Evolutionary conservation across 306 rosid species (phyloP), one percentile per base, ranked within the genome.

Genomic region (Arachis hypogaea): DNA sequence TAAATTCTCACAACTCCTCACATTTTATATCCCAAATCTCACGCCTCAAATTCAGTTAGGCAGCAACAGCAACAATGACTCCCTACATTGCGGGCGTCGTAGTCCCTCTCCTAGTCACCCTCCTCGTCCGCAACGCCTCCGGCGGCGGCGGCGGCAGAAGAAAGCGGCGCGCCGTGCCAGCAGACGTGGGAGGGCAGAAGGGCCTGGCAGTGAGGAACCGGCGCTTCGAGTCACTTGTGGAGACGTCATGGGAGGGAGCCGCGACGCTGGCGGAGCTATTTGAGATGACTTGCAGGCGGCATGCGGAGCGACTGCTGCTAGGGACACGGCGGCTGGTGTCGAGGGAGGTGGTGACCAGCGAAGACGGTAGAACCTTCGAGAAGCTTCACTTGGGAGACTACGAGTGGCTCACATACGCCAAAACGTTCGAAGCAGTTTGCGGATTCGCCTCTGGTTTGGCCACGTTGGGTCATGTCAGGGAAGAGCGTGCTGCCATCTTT

Each of bases 341-440:
- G 0, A 84, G 83, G 69, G 97, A 88, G 60, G 9, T 86, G 45
- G 93, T 89, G 57, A 78, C 73, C 29, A 12, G 87, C 46, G 79
- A 47, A 8, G 98, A 91, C 42, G 97, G 97, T 56, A 88, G 83
- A 66, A 81, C 89, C 52, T 89, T 91, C 47, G 97, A 94, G 86
- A 94, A 94, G 77, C 84, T 94, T 81, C 85, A 87, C 43, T 81
- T 88, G 82, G 97, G 98, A 44, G 96, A 89, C 0, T 94, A 89
- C 46, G 80, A 83, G 51, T 94, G 98, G 98, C 78, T 89, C 16
- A 84, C 95, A 0, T 94, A 81, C 77, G 91, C 80, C 44, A 75
- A 82, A 46, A 71, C 86, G 11, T 91, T 89, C 68, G 91, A 94
- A 60, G 81, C 74, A 57, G 97, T 88, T 45, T 84, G 86, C 7